Base-by-base conservation (phyloP, 2,329 filamentous ascomycete species). In the Aspergillus udagawae region DNA sequence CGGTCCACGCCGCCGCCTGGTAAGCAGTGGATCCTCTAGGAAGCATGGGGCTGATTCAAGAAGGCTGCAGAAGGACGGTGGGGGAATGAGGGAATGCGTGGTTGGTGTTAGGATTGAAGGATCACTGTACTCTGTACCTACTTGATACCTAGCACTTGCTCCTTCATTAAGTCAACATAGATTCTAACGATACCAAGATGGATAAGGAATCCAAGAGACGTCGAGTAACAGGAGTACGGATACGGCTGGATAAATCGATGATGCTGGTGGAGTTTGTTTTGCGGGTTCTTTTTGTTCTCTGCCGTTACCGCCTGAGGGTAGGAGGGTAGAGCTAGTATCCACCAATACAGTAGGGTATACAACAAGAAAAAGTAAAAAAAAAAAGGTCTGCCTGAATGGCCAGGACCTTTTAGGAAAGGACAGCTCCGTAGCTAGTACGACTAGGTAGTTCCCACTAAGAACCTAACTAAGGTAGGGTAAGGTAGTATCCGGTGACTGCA, bases 1-100 rank as follows among this genome's bases (percentile, higher is more conserved):
- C 60, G 60, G 62, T 55, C 57, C 61, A 63, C 60, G 61, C 63
- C 61, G 63, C 59, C 61, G 44, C 44, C 44, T 27, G 23, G 54
- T 53, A 56, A 60, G 52, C 23, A 55, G 63, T 64, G 63, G 63
- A 58, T 60, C 58, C 53, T 47, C 49, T 17, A 56, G 20, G 44
- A 51, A 54, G 55, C 51, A 57, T 58, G 55, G 51, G 53, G 55
- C 60, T 49, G 51, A 25, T 59, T 51, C 44, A 27, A 47, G 44
- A 56, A 35, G 49, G 49, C 52, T 58, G 49, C 55, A 55, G 49
- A 59, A 51, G 50, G 53, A 25, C 41, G 42, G 53, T 53, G 49
- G 29, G 28, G 51, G 52, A 42, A 53, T 50, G 60, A 56, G 44
- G 51, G 50, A 42, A 50, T 44, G 41, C n/a, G 27, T 49, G 45